Base-by-base conservation (phyloP, 2,329 filamentous ascomycete species). In the Penicillium sp. region DNA sequence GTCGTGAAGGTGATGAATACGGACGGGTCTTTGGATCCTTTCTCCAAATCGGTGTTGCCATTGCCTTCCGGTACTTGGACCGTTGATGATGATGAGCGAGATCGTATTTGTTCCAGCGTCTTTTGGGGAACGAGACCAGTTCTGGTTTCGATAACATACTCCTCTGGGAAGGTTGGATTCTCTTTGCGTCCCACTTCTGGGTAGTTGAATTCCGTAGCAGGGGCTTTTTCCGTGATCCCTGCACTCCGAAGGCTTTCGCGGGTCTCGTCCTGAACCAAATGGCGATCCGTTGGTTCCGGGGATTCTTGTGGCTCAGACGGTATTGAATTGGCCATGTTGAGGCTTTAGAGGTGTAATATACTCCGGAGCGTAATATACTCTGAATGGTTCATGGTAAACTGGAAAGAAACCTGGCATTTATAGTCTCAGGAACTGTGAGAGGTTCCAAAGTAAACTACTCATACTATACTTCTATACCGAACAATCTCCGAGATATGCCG, bases 1-100 rank as follows among this genome's bases (percentile, higher is more conserved):
- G 84, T 79, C 2, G 78, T 80, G 63, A 91, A 95, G 0, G 85
- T 87, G 17, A 88, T 84, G 13, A 63, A 68, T 20, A 66, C 59
- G 1, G 43, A 45, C 1, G 51, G n/a, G 0, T 61, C 55, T 10
- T 55, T 50, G 7, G 52, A 42, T 17, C 52, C 58, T 32, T 70
- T 69, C 49, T 70, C 68, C 3, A 62, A n/a, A 39, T 69, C 66
- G 5, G 29, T 23, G 13, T 56, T 42, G 1, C 41, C 32, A 8
- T 54, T 46, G 21, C 50, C 40, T 24, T 40, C 34, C 12, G 42
- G 26, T 40, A 46, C 47, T 9, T 50, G 42, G 2, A 51, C 54
- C 3, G 52, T 43, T 10, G 54, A 42, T 21, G n/a, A 40, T 13
- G 59, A 55, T 39, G 17, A 23, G 45, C 49, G 52, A 7, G 59